Conservation (phyloP, 225 moss, liverwort and hornwort genomes). For the Climacium dendroides region DNA sequence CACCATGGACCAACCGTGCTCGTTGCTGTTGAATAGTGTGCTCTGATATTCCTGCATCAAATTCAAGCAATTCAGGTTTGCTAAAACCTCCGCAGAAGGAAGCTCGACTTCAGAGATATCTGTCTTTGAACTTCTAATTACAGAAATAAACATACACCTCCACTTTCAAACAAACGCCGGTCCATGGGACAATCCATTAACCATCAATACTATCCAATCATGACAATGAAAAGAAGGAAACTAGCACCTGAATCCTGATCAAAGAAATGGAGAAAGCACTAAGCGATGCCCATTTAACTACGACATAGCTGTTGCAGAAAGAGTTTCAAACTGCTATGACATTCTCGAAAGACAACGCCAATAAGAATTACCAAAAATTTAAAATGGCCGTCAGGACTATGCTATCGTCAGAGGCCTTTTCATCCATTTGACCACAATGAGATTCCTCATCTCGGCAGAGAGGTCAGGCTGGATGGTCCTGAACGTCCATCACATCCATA, state of each 20-base stretch:
- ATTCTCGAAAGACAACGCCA: too few species aligned
- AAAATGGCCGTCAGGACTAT: not conserved
- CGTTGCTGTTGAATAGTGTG: accelerated
- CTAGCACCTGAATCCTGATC: not conserved
- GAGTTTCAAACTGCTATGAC: not conserved
- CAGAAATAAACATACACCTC: not conserved
- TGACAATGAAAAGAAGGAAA: not conserved
- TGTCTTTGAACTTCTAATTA: not conserved
- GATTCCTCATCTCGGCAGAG: not conserved
- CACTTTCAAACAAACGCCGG: not conserved
- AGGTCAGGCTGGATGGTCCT: too few species aligned
- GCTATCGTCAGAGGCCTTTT: not conserved
- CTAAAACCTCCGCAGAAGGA: too few species aligned
- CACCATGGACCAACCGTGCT: not conserved
- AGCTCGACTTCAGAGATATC: too few species aligned
- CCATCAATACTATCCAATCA: not conserved
- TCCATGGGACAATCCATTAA: not conserved
- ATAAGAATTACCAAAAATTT: not conserved
- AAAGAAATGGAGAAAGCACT: not conserved
- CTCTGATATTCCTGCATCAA: not conserved
- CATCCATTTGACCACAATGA: not conserved
- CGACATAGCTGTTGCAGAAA: not conserved
- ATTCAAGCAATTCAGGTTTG: not conserved
- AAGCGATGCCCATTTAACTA: accelerated
- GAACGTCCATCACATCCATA: not conserved